Percentiles rank a stretch among this genome's conserved stretches.
These are phyloP conservation scores for Cladosporium sp. DNA, from an alignment of 2,329 filamentous ascomycete species.

Conservation along the genomic window DNA sequence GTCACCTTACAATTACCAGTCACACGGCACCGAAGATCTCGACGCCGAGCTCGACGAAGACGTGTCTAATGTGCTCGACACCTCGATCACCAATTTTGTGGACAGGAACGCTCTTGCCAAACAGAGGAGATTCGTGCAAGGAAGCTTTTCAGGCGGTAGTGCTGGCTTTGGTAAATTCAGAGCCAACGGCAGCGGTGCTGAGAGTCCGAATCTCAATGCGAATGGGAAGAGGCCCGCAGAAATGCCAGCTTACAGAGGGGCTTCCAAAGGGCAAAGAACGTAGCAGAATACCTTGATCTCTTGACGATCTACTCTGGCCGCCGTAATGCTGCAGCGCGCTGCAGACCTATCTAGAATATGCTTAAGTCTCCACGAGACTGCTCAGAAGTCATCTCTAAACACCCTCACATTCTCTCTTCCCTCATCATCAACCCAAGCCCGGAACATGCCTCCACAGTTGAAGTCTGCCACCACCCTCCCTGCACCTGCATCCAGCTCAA, in stretches of 20 bases:
- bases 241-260: neutral
- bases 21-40: constrained; percentile 8
- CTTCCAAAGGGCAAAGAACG: neutral
- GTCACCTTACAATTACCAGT: constrained; percentile 6
- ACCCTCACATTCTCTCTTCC: constrained; percentile 54
- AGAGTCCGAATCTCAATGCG: constrained; percentile 13
- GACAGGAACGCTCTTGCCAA: constrained; percentile 15
- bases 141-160: neutral
- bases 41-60: constrained; percentile 11
- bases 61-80: constrained; percentile 9
- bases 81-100: constrained; percentile 9
- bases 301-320: neutral
- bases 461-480: constrained; percentile 65
- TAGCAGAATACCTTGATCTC: neutral
- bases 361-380: neutral
- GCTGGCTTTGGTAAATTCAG: constrained; percentile 7
- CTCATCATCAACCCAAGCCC: constrained; percentile 64
- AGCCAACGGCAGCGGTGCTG: neutral
- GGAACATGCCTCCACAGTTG: constrained; percentile 84
- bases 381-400: constrained; percentile 42
- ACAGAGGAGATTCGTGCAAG: constrained; percentile 12
- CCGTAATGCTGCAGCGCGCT: neutral
- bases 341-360: neutral
- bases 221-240: constrained; percentile 20
- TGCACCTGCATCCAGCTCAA: constrained; percentile 51